These are phyloP conservation scores for Spencermartinsiella europaea DNA, from an alignment of 805 yeast genomes.

Conservation along the genomic window DNA sequence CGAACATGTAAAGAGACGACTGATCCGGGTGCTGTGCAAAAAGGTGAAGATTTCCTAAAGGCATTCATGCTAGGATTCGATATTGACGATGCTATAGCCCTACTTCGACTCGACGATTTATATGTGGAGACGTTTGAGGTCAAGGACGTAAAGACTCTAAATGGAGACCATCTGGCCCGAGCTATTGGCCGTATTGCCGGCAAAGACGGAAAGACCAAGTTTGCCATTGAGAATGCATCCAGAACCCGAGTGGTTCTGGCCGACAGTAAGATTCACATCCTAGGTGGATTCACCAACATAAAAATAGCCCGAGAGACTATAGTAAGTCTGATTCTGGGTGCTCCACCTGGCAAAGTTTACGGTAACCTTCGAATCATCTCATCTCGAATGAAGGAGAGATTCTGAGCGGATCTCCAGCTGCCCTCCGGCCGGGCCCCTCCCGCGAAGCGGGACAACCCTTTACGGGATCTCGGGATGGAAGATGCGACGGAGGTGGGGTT, in stretches of 20 bases:
- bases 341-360: conserved; percentile 97
- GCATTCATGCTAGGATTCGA: conserved; percentile 97
- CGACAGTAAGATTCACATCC: conserved; percentile 90
- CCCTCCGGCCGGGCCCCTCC: no score
- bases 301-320: conserved; percentile 98
- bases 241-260: conserved; percentile 97
- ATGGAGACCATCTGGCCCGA: conserved; percentile 95
- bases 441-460: no score
- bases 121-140: conserved; percentile 96
- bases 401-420: no score
- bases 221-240: conserved; percentile 97
- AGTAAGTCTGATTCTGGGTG: conserved; percentile 89
- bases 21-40: conserved; percentile 92
- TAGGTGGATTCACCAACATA: conserved; percentile 96
- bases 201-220: conserved; percentile 97
- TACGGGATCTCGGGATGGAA: no score
- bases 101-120: conserved; percentile 88
- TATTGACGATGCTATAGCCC: conserved; percentile 93
- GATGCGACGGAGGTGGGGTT: no score
- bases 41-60: conserved; percentile 94
- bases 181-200: conserved; percentile 99
- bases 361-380: conserved; percentile 97
- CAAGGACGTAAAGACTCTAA: conserved; percentile 92
- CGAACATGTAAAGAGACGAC: conserved; percentile 77
- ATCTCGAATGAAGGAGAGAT: conserved; percentile 94